A percentile compares a stretch with the other conserved stretches of the same genome.
These are phyloP conservation scores for Curvularia eragrostidis DNA, from an alignment of 2,329 filamentous ascomycete genomes.

Conservation along the genomic window DNA sequence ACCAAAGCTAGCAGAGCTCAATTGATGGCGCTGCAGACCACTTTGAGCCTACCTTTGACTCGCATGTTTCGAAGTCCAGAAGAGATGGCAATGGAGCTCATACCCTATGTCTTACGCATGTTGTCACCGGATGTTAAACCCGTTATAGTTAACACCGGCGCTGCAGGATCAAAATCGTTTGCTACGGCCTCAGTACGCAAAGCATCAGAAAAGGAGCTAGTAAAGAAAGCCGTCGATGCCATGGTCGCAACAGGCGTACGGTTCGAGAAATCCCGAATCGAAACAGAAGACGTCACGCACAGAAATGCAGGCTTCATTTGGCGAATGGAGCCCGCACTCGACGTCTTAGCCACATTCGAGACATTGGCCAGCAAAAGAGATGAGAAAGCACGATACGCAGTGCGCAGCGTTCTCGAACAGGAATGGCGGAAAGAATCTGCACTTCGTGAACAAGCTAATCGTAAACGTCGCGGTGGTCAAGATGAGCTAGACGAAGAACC, in stretches of 20 bases:
- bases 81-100: slow-evolving; percentile 78
- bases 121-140: slow-evolving; percentile 90
- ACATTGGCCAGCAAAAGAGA: slow-evolving; percentile 66
- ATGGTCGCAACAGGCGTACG: slow-evolving; percentile 83
- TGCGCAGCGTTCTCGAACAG: slow-evolving; percentile 91
- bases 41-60: slow-evolving; percentile 73
- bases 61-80: slow-evolving; percentile 81
- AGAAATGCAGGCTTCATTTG: slow-evolving; percentile 75
- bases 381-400: slow-evolving; percentile 84
- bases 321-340: slow-evolving; percentile 92
- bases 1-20: slow-evolving; percentile 78
- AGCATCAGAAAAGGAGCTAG: slow-evolving; percentile 81
- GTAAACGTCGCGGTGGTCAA: slow-evolving; percentile 60
- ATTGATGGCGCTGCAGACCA: slow-evolving; percentile 74
- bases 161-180: slow-evolving; percentile 46
- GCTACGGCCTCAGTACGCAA: slow-evolving; percentile 85
- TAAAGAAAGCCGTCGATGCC: slow-evolving; percentile 78
- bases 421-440: slow-evolving; percentile 79
- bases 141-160: slow-evolving; percentile 74
- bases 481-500: slow-evolving; percentile 26
- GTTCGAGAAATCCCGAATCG: slow-evolving; percentile 81
- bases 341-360: slow-evolving; percentile 76
- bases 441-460: slow-evolving; percentile 68
- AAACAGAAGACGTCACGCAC: slow-evolving; percentile 64
- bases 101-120: slow-evolving; percentile 84